Evolutionary conservation across 164 flowering plant genomes (phyloP), one percentile per base, ranked within the genome.

Genomic region (Echeveria elegans): DNA sequence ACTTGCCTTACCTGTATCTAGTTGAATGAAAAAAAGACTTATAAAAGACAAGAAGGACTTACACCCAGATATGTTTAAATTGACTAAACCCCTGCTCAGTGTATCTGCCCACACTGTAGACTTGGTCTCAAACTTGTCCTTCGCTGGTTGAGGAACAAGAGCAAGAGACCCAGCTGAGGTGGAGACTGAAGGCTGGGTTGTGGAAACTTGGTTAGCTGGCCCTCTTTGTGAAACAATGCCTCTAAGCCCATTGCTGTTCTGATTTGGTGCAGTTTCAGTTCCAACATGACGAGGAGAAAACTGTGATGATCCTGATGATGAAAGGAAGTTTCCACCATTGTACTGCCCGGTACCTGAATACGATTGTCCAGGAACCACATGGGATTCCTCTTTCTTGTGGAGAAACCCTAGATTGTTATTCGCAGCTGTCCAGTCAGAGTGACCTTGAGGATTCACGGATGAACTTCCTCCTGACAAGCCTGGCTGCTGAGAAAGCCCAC

Each of bases 61-160:
- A 95, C 99, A 70, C 78, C 99, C 99, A 72, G 99, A 92, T 64
- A 95, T 95, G 69, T 95, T 88, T 70, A 95, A 77, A 77, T 95
- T 79, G 64, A 95, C 96, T 1, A 95, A 81, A 34, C 99, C 99
- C 68, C 96, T 85, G 72, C 85, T 95, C 65, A 95, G 77, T 18
- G 99, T 92, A 75, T 95, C 99, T 15, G 96, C 82, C 99, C 99
- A 95, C 63, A 95, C 93, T 38, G 91, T 71, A 28, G 99, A 95
- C 78, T 95, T 95, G 61, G 92, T 71, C 78, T 92, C 91, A 78
- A 95, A 95, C 72, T 92, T 92, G 62, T 82, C 87, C 75, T 81
- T 82, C 0, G 85, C 38, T 71, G 82, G 81, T 77, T 85, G 85
- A 70, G 85, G 77, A 69, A 73, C 84, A 30, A 73, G 67, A 56